These are phyloP conservation scores for Pseudogymnoascus sp. DNA, from an alignment of 2,329 filamentous ascomycete species.

Conservation along the genomic window DNA sequence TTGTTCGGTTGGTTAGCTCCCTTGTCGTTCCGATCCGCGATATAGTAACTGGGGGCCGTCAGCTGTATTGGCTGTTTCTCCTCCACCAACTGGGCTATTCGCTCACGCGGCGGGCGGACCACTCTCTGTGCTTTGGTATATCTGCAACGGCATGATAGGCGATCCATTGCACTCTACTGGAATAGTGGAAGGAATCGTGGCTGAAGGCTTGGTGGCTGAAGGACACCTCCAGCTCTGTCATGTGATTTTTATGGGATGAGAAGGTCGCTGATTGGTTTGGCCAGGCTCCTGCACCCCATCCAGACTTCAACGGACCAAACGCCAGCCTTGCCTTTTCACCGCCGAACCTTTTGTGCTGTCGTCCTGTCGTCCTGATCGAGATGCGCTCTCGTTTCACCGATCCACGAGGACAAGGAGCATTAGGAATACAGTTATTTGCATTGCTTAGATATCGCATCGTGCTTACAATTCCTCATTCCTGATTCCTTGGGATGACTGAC, in stretches of 20 bases:
- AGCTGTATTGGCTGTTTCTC: not conserved
- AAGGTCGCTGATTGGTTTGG: not conserved
- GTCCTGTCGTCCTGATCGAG: not conserved
- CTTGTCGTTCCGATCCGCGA: not conserved
- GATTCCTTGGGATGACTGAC: not conserved
- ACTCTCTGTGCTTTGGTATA: not conserved
- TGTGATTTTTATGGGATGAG: not conserved
- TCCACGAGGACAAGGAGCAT: not conserved
- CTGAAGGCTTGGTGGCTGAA: not conserved
- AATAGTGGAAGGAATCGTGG: conserved; percentile 1
- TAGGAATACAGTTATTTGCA: not conserved
- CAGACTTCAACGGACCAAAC: not conserved
- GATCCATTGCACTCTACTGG: not conserved
- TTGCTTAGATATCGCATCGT: not conserved
- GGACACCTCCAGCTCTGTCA: not conserved
- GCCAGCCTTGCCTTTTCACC: not conserved
- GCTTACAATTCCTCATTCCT: not conserved
- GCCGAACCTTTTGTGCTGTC: not conserved
- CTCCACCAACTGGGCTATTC: not conserved
- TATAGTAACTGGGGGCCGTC: not conserved
- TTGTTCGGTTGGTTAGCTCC: not conserved
- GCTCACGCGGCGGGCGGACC: not conserved
- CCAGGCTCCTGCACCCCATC: not conserved
- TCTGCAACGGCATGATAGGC: not conserved
- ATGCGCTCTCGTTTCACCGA: not conserved